Base-by-base conservation (phyloP, 768 basidiomycete genomes). In the Dioszegia hungarica region DNA sequence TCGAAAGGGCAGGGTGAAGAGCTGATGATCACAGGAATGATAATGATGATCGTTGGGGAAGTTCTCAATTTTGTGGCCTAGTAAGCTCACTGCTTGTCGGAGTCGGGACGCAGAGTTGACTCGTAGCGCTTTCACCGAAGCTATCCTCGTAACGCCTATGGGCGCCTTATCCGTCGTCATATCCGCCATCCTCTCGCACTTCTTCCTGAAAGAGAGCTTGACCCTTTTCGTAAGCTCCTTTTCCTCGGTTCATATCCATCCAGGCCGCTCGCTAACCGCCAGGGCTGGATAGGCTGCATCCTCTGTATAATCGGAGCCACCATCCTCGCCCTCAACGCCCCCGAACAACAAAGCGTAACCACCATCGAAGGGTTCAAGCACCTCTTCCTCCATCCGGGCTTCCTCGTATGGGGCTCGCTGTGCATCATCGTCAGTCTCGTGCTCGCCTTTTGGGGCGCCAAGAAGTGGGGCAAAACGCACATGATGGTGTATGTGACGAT, bases 121-220 rank as follows among this genome's bases (percentile, higher is more conserved):
- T 46, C 19, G 24, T 29, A 91, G 93, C 71, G 89, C 91, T 6
- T 92, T 93, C 73, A 86, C 89, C 24, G 86, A 90, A 73, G 90
- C 90, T 27, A 86, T 98, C 66, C 84, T 97, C 58, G 95, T 98
- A 59, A 98, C 94, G 36, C 95, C 94, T 2, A 83, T 99, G 66
- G 94, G 94, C 38, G 92, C 94, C 8, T 83, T 99, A 53, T 92
- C 91, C 19, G 95, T 99, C 64, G 95, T 99, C 63, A 81, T 98
- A 62, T 94, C 86, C 75, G 92, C 93, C 47, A 87, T 94, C 31
- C 79, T 97, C 17, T 93, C 93, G 6, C 92, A 90, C 28, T 80
- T 94, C 62, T 89, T 98, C 79, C 86, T 99, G 67, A 85, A 93
- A 45, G 94, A 97, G 75, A 89, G 81, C 52, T 82, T 99, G 40